Evolutionary conservation across 352 stramenopile genomes (phyloP), one percentile per base, ranked within the genome.

Genomic region (Globisporangium perplexum): DNA sequence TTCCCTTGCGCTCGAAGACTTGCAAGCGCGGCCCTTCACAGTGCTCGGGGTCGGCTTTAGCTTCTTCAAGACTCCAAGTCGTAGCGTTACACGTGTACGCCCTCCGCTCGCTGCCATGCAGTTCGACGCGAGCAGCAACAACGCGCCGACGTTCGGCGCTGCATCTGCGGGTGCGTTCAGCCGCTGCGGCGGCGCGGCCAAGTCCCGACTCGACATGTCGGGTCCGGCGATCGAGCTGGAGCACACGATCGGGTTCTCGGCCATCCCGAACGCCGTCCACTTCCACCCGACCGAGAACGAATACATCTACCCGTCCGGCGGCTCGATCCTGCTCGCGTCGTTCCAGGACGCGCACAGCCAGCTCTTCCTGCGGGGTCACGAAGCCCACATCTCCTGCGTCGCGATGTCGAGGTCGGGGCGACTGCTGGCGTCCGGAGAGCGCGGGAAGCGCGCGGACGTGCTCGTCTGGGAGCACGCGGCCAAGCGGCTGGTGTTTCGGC

Each of bases 171-270:
- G 12, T 22, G 3, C 1, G 28, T 33, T 33, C 54, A 15, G 57
- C 8, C 38, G 8, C 39, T 31, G n/a, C 5, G 18, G 3, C 41
- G 49, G 8, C 35, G 10, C 26, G 26, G 24, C 22, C 12, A 15
- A 31, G 42, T 36, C 31, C 17, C 39, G 35, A 7, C 28, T 22
- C 20, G 36, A 20, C 23, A 59, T 38, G 30, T 39, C 42, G 28
- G 33, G 28, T 6, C 50, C 63, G 4, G 50, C 47, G 17, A 89
- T 97, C 35, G 91, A 97, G 54, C 68, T 98, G 38, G 88, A 97
- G 65, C 91, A 96, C 66, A 93, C 85, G n/a, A 97, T 98, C 55
- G 93, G 89, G 8, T 93, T 94, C 59, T 92, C 78, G 4, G 71
- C 82, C 4, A 66, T 96, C 23, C 71, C 74, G 10, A 88, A 91